Base-by-base conservation (phyloP, 2,329 filamentous ascomycete species). In the Neofusicoccum sp. region DNA sequence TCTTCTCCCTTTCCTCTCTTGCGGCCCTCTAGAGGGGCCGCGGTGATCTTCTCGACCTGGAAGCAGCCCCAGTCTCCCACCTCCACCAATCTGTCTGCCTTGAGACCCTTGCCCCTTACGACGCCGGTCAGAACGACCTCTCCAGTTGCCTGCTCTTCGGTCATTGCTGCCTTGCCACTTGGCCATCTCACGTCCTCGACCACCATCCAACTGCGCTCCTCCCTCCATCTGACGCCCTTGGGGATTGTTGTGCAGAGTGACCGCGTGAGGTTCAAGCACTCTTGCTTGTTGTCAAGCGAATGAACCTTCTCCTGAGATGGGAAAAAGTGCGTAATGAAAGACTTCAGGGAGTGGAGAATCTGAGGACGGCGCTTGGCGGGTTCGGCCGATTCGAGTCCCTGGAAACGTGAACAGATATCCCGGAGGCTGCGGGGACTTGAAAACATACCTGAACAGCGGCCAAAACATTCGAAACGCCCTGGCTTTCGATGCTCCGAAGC, bases 131-230 rank as follows among this genome's bases (percentile, higher is more conserved):
- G 72, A 6, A 93, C 79, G 7, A 91, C 89, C 43, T 86, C 79
- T n/a, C 79, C 77, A 36, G 69, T 73, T 2, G 74, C 70, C 47
- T 84, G 82, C 1, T 82, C 79, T 9, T 82, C 81, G 4, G 77
- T 80, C 30, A 68, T 63, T 3, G 69, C 68, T 8, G 71, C 69
- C 62, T 76, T 76, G 14, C 71, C 73, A 24, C 84, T 81, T 9
- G 85, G 82, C 82, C 92, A 96, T 66, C 84, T 78, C 58, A 96
- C 80, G 30, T 93, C 84, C 65, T 99, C 95, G 4, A 93, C 86
- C 61, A 96, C 79, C 88, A 99, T 91, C 90, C 95, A 99, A 68
- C 92, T 96, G 67, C 95, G 85, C 65, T 96, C 91, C 57, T 99
- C 95, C 68, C 95, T 86, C 95, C 95, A 99, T 64, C 88, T 82